Evolutionary conservation across 306 rosid species (phyloP).

Genomic region (Ochetophila trinervis): DNA sequence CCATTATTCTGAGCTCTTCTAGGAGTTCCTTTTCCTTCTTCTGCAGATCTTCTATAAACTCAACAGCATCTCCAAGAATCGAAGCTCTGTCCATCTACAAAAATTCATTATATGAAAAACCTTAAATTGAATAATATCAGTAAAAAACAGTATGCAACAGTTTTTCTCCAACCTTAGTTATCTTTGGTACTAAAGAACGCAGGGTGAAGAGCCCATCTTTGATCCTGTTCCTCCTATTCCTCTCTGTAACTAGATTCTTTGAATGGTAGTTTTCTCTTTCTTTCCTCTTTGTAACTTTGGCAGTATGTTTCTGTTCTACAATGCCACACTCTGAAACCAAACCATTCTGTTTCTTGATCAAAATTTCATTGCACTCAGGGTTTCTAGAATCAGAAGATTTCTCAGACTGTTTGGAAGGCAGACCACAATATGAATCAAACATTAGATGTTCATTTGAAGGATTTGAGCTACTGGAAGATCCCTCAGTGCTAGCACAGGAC

Average conservation of each 20-base stretch:
- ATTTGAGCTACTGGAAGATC: slow-evolving; percentile 51
- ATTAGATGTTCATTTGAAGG: slow-evolving; percentile 45
- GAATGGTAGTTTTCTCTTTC: slow-evolving; percentile 39
- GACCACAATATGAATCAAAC: slow-evolving; percentile 32
- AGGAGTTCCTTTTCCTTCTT: slow-evolving; percentile 39
- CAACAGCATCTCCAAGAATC: slow-evolving; percentile 62
- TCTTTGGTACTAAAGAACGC: slow-evolving; percentile 80
- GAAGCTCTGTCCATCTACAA: slow-evolving; percentile 74
- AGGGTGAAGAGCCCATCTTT: slow-evolving; percentile 47
- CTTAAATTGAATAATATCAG: slow-evolving; percentile 12
- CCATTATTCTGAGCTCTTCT: slow-evolving; percentile 49
- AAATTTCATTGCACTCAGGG: slow-evolving; percentile 17
- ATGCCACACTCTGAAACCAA: slow-evolving; percentile 27
- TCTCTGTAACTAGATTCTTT: slow-evolving; percentile 71
- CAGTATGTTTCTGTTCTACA: slow-evolving; percentile 28
- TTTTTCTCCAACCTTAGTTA: slow-evolving; percentile 58
- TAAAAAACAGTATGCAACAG: background rate
- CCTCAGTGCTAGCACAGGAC: slow-evolving; percentile 50
- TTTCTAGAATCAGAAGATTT: slow-evolving; percentile 24
- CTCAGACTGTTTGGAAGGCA: slow-evolving; percentile 22
- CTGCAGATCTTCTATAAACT: slow-evolving; percentile 61
- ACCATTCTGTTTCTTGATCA: slow-evolving; percentile 26
- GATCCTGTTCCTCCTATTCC: slow-evolving; percentile 75
- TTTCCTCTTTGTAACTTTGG: slow-evolving; percentile 25
- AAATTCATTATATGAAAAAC: slow-evolving; percentile 10